These are phyloP conservation scores for Kwoniella sp. DNA, from an alignment of 768 basidiomycete species.

Conservation along the genomic window DNA sequence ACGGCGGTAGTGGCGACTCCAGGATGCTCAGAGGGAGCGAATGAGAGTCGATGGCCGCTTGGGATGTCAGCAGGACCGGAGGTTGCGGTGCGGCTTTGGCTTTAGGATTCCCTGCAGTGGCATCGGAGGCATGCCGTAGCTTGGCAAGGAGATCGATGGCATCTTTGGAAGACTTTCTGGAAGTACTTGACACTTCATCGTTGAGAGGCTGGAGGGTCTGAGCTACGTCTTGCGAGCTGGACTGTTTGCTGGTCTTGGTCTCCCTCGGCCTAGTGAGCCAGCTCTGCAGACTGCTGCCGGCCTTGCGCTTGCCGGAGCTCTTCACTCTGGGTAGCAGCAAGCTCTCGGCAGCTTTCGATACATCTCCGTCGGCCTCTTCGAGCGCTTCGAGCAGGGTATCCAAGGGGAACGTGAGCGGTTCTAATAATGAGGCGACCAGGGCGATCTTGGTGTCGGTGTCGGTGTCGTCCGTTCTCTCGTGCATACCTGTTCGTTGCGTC, in stretches of 20 bases:
- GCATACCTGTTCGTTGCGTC: too few species aligned
- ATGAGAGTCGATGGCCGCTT: conserved; percentile 34
- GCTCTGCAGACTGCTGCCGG: conserved; percentile 13
- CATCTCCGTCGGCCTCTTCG: conserved; percentile 26
- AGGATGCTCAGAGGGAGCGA: conserved; percentile 35
- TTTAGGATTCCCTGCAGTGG: background rate
- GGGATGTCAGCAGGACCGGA: conserved; percentile 35
- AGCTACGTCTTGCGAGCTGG: background rate
- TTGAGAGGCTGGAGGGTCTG: background rate
- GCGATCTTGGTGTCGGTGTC: conserved; percentile 34
- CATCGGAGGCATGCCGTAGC: conserved; percentile 14
- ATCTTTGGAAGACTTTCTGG: background rate
- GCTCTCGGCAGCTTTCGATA: conserved; percentile 38
- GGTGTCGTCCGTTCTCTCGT: background rate
- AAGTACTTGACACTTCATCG: background rate
- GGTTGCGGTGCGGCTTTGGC: conserved; percentile 30
- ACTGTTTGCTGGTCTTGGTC: background rate
- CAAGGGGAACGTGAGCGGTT: conserved; percentile 33
- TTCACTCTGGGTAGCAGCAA: conserved; percentile 31
- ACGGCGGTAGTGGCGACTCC: conserved; percentile 35
- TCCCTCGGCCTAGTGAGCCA: conserved; percentile 21
- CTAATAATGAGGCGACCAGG: conserved; percentile 37
- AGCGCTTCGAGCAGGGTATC: conserved; percentile 31
- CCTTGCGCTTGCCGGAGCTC: conserved; percentile 24
- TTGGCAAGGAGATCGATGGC: conserved; percentile 9